Percentiles rank a stretch among this genome's conserved stretches.
These are phyloP conservation scores for Phytophthora multivora DNA, from an alignment of 352 stramenopile species.

Conservation along the genomic window DNA sequence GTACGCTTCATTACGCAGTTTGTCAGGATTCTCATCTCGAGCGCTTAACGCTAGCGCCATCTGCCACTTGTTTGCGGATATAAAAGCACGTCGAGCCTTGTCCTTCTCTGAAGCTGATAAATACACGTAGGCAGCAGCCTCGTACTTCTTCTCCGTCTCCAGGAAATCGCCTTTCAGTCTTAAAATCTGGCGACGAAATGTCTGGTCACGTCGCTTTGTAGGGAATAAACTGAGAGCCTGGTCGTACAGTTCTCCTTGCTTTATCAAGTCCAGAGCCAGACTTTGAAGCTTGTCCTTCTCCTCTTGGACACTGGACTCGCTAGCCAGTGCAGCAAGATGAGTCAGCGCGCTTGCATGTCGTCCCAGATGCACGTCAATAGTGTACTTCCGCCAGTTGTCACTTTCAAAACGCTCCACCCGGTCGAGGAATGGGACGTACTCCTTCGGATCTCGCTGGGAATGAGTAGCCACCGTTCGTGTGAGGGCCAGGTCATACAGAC, in stretches of 20 bases:
- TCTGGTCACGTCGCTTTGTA: conserved; percentile 16
- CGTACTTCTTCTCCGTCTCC: conserved; percentile 38
- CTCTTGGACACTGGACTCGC: conserved; percentile 22
- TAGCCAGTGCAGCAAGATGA: conserved; percentile 46
- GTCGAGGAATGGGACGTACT: conserved; percentile 71
- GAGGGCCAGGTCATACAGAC: conserved; percentile 68
- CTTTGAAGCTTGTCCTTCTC: conserved; percentile 25
- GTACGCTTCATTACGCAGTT: conserved; percentile 53
- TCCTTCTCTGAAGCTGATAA: conserved; percentile 46
- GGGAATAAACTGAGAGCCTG: conserved; percentile 52
- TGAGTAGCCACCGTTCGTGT: conserved; percentile 64
- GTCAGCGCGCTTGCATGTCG: conserved; percentile 48
- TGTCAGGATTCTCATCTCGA: conserved; percentile 26
- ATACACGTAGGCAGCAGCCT: conserved; percentile 70
- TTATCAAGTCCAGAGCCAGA: conserved; percentile 47
- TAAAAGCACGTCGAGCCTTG: conserved; percentile 60
- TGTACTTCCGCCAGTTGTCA: conserved; percentile 53
- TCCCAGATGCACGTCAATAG: conserved; percentile 60
- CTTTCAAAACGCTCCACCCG: conserved; percentile 44
- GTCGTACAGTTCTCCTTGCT: conserved; percentile 52
- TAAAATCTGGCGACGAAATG: conserved; percentile 47
- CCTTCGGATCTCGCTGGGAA: conserved; percentile 73
- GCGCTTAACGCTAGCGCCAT: conserved; percentile 60
- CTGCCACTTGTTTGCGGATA: conserved; percentile 57
- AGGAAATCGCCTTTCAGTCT: conserved; percentile 57